Evolutionary conservation across 176 grass and related monocot species (phyloP), one percentile per base, ranked within the genome.

Genomic region (Triticum dicoccoides): DNA sequence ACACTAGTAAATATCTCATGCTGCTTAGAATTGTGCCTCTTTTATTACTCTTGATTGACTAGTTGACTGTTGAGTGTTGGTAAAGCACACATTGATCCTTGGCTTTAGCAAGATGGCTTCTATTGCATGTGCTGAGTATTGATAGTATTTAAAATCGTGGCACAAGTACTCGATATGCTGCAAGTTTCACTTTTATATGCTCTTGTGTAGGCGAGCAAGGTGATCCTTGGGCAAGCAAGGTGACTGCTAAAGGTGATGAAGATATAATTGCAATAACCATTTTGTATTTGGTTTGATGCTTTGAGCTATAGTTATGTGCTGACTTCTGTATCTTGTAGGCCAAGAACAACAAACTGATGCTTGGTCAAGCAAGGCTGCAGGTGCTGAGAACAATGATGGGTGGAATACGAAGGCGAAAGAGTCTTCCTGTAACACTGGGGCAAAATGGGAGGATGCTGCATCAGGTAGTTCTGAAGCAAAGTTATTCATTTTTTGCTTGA

Each of bases 211-310:
- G 44, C 66, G 85, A 87, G 79, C 79, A 86, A 80, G 77, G 54
- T 83, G 84, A 79, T 79, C 73, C 73, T 65, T 90, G 89, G 88
- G 78, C 70, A 20, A 89, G 83, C 62, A 89, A 88, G 64, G 37
- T 86, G 7, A 45, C 47, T 83, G 74, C n/a, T 58, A 82, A 80
- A 89, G 84, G 87, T 87, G 34, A 76, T 63, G 12, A 37, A 39
- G 23, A 78, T 17, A 78, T 79, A 63, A 49, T 61, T 71, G 65
- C 34, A 79, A 42, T 80, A 17, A 56, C 21, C 30, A 69, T 66
- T 73, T 79, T 20, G 54, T 73, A 42, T 14, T 87, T 20, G 73
- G 11, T 69, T 68, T 6, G 20, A 56, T 87, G 35, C 84, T 74
- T 66, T 67, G 21, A 67, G 33, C 24, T 79, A 64, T 80, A 51